Conservation (phyloP, 2,329 filamentous ascomycete genomes). For the Sphaerulina vaccinii region DNA sequence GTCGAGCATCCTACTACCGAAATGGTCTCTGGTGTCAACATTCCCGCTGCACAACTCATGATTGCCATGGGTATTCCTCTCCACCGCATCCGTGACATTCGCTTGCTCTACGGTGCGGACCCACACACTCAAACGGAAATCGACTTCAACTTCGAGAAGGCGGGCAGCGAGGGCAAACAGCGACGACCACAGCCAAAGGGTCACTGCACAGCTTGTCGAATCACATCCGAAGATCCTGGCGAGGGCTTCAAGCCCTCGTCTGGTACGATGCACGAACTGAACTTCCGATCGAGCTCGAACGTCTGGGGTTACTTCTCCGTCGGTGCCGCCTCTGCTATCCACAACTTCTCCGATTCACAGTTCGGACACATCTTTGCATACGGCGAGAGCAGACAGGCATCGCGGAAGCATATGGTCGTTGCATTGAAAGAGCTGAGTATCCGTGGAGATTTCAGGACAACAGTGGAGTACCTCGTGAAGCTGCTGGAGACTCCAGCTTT, state of each 20-base stretch:
- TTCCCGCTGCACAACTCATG: constrained; percentile 95
- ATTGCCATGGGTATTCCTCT: constrained; percentile 98
- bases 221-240: constrained; percentile 96
- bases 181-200: constrained; percentile 89
- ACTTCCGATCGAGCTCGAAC: constrained; percentile 98
- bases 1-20: constrained; percentile 99
- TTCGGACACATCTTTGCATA: constrained; percentile 99
- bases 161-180: constrained; percentile 79
- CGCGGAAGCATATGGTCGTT: constrained; percentile 98
- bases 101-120: constrained; percentile 92
- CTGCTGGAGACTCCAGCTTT: constrained; percentile 96
- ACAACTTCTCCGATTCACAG: constrained; percentile 98
- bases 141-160: constrained; percentile 92
- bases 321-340: constrained; percentile 91
- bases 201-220: constrained; percentile 97
- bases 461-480: constrained; percentile 98
- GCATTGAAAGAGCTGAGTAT: constrained; percentile 98
- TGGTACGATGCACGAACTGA: constrained; percentile 97
- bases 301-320: constrained; percentile 99
- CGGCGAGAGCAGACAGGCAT: constrained; percentile 93
- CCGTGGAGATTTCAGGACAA: constrained; percentile 98
- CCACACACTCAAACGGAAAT: constrained; percentile 82
- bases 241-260: constrained; percentile 99
- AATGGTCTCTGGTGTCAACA: constrained; percentile 97
- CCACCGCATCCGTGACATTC: constrained; percentile 93